Evolutionary conservation across 2,329 filamentous ascomycete genomes (phyloP), one percentile per base, ranked within the genome.

Genomic region (Microascus cirrosus): DNA sequence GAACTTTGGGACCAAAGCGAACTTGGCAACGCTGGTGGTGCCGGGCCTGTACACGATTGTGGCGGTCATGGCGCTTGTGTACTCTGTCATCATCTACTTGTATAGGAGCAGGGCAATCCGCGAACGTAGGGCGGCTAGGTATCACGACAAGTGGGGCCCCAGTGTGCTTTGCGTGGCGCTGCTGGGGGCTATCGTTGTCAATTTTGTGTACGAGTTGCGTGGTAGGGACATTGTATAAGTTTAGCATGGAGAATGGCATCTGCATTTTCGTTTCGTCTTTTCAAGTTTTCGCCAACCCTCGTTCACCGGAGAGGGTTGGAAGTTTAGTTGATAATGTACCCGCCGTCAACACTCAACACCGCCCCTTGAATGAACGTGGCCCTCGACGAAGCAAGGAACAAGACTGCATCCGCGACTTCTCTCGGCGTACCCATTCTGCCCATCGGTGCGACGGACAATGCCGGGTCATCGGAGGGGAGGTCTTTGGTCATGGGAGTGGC

Each of bases 111-210:
- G 82, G 61, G 90, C 90, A 61, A 97, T 97, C 67, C 83, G 90
- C 63, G 85, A 86, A 64, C 80, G 93, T 56, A 85, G 85, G 62
- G 90, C 88, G n/a, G 90, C 93, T 48, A 87, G 85, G 65, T 99
- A 94, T 71, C 94, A 97, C 70, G 94, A 99, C 70, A 86, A 84
- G 64, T 88, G 85, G 79, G 94, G 94, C 0, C 93, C 94, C 0
- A 91, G 80, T 3, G 73, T 85, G 24, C 78, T 99, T 35, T 95
- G 91, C 64, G 66, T 79, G 10, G 81, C 88, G 2, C 71, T 97
- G 57, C 81, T 96, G 50, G 73, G 80, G 0, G 89, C 91, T 2
- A 84, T 96, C 12, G 75, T 79, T 3, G 69, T 95, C 28, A 95
- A 94, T 70, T 95, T 96, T 76, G 87, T 74, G 4, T 85, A 90